These are phyloP conservation scores for Acephala macrosclerotiorum DNA, from an alignment of 2,329 filamentous ascomycete species.

Conservation along the genomic window DNA sequence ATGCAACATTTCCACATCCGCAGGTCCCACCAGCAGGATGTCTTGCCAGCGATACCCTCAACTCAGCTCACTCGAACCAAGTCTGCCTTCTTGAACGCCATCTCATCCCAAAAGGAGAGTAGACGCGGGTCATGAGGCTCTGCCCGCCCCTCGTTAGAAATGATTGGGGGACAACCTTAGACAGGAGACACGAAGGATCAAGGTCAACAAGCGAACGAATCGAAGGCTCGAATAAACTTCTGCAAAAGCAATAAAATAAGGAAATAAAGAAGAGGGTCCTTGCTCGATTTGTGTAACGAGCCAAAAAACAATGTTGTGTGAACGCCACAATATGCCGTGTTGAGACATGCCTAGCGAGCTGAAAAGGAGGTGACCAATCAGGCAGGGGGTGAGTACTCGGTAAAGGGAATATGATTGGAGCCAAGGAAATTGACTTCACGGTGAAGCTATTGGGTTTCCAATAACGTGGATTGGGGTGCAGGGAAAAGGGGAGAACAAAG, in stretches of 20 bases:
- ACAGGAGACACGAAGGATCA: slow-evolving; percentile 1
- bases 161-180: slow-evolving; percentile 10
- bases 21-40: neutral
- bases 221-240: neutral
- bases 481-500: neutral
- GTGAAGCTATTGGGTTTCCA: slow-evolving; percentile 4
- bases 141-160: neutral
- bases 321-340: neutral
- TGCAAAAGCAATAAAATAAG: neutral
- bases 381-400: neutral
- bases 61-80: slow-evolving; percentile 16
- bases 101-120: neutral
- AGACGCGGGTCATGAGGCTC: slow-evolving; percentile 22
- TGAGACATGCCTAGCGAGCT: neutral
- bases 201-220: neutral
- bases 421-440: slow-evolving; percentile 4
- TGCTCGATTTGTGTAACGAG: neutral
- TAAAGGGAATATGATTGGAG: neutral
- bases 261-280: neutral
- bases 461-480: slow-evolving; percentile 2
- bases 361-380: neutral
- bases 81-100: slow-evolving; percentile 14
- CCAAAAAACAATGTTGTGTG: neutral
- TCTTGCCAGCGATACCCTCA: slow-evolving; percentile 3
- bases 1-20: too few species aligned